Evolutionary conservation across 2,329 filamentous ascomycete species (phyloP).

Genomic region (Fusarium illudens): DNA sequence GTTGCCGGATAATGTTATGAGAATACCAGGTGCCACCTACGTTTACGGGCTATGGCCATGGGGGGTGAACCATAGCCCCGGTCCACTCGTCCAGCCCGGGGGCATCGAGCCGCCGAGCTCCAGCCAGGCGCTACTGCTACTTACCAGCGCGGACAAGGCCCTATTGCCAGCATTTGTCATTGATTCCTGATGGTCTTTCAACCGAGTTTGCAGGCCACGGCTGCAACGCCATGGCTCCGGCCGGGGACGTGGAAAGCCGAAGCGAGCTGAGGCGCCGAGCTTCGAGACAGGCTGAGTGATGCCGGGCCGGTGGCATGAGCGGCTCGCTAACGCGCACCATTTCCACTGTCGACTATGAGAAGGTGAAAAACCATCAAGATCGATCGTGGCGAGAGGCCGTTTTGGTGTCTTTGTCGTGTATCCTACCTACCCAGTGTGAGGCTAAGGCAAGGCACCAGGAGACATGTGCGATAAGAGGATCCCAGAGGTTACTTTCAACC

Average conservation of each 20-base stretch:
- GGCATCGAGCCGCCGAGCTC: conserved; percentile 4
- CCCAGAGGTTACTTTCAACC: not conserved
- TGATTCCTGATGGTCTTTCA: not conserved
- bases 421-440: not conserved
- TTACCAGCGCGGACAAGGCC: not conserved
- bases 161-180: conserved; percentile 21
- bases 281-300: conserved; percentile 4
- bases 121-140: not conserved
- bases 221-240: not conserved
- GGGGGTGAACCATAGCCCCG: not conserved
- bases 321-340: not conserved
- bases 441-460: conserved; percentile 17
- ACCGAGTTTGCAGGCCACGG: not conserved
- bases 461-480: not conserved
- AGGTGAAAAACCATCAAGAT: not conserved
- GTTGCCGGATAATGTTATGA: not conserved
- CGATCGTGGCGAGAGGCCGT: conserved; percentile 2
- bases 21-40: not conserved
- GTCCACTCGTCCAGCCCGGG: not conserved
- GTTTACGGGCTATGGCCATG: not conserved
- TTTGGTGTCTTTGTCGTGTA: not conserved
- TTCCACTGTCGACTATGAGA: not conserved
- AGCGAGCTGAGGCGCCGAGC: conserved; percentile 33
- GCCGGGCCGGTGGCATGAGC: not conserved
- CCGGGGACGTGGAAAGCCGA: conserved; percentile 7